These are phyloP conservation scores for Microsporum audouinii DNA, from an alignment of 2,329 filamentous ascomycete species.

Conservation along the genomic window DNA sequence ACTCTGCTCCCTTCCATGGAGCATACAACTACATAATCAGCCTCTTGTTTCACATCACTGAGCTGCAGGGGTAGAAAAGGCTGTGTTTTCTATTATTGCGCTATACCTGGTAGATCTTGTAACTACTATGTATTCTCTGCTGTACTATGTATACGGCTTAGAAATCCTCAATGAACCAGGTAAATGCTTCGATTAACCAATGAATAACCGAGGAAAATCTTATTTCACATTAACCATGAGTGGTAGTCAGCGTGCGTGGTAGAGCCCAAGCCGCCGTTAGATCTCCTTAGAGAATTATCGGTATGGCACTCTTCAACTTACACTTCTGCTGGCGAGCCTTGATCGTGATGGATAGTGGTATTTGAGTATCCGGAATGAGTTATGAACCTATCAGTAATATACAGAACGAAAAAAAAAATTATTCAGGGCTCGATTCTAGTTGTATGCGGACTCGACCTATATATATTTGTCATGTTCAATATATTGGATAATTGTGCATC, in stretches of 20 bases:
- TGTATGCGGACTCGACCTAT: no score
- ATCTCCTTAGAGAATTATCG: neutral
- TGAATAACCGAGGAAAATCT: neutral
- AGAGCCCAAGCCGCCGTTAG: neutral
- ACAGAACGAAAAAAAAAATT: no score
- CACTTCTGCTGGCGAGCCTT: no score
- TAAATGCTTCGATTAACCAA: neutral
- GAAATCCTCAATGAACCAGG: neutral
- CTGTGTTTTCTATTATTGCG: neutral
- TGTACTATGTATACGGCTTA: neutral
- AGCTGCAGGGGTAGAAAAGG: constrained; percentile 1
- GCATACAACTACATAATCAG: neutral
- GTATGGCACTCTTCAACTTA: no score
- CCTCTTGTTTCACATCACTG: neutral
- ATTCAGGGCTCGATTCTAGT: no score
- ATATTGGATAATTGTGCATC: no score
- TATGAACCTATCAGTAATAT: no score
- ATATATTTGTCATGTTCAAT: no score
- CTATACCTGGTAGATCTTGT: neutral
- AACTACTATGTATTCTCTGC: neutral
- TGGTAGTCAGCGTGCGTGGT: neutral
- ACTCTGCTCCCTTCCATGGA: neutral
- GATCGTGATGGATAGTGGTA: no score
- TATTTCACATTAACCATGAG: neutral
- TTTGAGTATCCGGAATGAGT: no score